These are phyloP conservation scores for Termitomyces sp. DNA, from an alignment of 768 basidiomycete genomes.

Conservation along the genomic window DNA sequence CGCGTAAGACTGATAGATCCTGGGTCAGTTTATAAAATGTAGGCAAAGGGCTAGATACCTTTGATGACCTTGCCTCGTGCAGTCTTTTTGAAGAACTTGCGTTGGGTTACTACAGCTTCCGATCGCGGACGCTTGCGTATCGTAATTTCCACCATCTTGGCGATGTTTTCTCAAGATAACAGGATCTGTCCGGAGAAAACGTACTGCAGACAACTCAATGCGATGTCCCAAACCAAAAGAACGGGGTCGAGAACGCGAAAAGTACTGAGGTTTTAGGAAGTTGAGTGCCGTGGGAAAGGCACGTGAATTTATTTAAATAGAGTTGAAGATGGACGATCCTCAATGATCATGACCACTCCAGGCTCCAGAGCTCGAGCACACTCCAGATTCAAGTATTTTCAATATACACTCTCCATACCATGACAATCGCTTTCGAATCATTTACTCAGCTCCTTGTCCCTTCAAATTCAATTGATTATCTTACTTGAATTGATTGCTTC, in stretches of 20 bases:
- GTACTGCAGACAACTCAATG: not conserved
- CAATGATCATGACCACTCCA: no score
- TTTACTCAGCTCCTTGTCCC: no score
- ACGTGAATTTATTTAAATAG: not conserved
- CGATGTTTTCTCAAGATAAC: not conserved
- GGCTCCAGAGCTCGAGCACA: no score
- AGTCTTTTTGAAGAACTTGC: constrained; percentile 96
- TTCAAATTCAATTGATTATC: not conserved
- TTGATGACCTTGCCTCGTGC: constrained; percentile 91
- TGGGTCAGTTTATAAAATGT: not conserved
- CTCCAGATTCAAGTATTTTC: no score
- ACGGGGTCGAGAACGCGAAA: not conserved
- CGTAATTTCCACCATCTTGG: constrained; percentile 42
- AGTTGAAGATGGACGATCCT: no score
- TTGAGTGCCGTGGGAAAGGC: not conserved
- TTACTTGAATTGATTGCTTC: no score
- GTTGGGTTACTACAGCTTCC: constrained; percentile 75
- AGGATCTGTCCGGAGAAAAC: not conserved
- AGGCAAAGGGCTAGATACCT: constrained; percentile 43
- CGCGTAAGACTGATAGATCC: constrained; percentile 66
- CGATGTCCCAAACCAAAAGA: not conserved
- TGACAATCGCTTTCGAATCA: no score
- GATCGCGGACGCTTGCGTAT: constrained; percentile 68
- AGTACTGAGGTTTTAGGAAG: not conserved
- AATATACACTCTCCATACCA: no score